Evolutionary conservation across 805 yeast genomes (phyloP), one percentile per base, ranked within the genome.

Genomic region (Tetrapisispora taiwanensis): DNA sequence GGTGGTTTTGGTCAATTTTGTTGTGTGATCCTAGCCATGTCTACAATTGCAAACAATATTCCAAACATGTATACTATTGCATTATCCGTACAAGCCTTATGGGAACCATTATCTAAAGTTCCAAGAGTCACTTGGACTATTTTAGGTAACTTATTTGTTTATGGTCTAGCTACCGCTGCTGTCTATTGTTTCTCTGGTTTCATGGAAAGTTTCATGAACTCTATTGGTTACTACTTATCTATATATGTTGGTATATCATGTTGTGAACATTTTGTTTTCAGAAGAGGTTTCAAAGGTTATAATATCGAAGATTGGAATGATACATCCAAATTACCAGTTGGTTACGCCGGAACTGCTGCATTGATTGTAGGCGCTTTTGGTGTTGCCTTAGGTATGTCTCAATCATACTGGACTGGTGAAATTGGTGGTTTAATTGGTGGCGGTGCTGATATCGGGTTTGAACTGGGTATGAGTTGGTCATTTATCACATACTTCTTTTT

Each of bases 11-110:
- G 95, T 49, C 80, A 84, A 64, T 87, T 89, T 73, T 79, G 88
- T 65, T 76, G 88, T 66, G 95, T 89, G 30, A 35, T 88, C 19
- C 69, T 89, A 51, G 86, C 94, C 17, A 68, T 89, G 53, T 84
- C 95, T 30, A 85, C 95, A 27, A 81, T 88, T 47, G 81, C 95
- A 52, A 86, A 85, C 73, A 88, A 86, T 70, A 76, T 87, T 64
- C 95, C 95, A 64, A 88, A 87, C 71, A 79, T 86, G 82, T 88
- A 88, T 73, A 85, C 96, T 20, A 76, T 86, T 58, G 88, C 86
- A 35, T 71, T 88, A 58, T 79, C 87, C 54, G 87, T 89, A 27
- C 96, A 88, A 68, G 79, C 92, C 34, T 67, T 83, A 55, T 83
- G 88, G 82, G 74, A 83, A 43, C 77, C 76, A 49, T 75, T 87